Percentiles rank a stretch among this genome's conserved stretches.
phyloP scores from a whole-genome alignment of 2,329 filamentous ascomycete genomes.

The Beauveria varroae region DNA sequence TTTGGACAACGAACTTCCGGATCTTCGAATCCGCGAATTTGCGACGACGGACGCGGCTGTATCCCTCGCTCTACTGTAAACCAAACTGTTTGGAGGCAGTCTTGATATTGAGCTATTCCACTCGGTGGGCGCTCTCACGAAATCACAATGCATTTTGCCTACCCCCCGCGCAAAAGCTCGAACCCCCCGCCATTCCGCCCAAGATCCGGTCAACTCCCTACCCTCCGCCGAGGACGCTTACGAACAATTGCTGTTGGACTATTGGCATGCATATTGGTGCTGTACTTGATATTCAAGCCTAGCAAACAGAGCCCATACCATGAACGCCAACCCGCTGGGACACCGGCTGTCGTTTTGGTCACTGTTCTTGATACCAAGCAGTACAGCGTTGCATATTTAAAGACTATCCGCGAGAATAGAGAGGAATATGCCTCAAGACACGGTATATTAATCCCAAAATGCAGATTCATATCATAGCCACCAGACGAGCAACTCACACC shows the following conservation, averaged over 20 bases:
- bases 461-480: not conserved
- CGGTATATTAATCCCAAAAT: slow-evolving; percentile 44
- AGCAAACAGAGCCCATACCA: slow-evolving; percentile 23
- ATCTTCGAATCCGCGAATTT: not conserved
- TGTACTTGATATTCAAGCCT: slow-evolving; percentile 51
- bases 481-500: not conserved
- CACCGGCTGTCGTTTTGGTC: slow-evolving; percentile 66
- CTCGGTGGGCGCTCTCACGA: not conserved
- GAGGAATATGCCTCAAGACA: slow-evolving; percentile 78
- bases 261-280: slow-evolving; percentile 46
- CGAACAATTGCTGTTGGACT: slow-evolving; percentile 49
- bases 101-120: not conserved
- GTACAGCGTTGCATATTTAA: slow-evolving; percentile 58
- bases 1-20: not conserved
- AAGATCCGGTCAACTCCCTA: slow-evolving; percentile 45
- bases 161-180: slow-evolving; percentile 78
- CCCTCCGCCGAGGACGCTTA: slow-evolving; percentile 54
- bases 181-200: slow-evolving; percentile 64
- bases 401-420: slow-evolving; percentile 73
- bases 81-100: not conserved
- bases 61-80: not conserved
- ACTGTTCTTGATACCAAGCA: slow-evolving; percentile 68
- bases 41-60: not conserved
- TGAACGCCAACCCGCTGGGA: slow-evolving; percentile 41
- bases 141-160: slow-evolving; percentile 73